Evolutionary conservation across 208 protist species (phyloP).

Genomic region (Vickermania ingenoplastis): DNA sequence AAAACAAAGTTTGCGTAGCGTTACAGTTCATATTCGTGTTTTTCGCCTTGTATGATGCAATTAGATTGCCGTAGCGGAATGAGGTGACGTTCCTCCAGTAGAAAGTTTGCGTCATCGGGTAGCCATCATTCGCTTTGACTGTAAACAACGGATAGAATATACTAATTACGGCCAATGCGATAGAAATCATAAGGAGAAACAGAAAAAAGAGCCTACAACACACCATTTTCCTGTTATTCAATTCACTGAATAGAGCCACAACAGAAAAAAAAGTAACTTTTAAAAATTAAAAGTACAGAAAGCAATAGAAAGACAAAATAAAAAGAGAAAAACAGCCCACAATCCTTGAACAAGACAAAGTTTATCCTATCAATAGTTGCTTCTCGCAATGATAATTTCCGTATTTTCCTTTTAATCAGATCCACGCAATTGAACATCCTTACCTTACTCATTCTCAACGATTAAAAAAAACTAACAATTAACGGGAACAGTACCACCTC

Average conservation of each 20-base stretch:
- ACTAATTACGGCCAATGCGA: slow-evolving; percentile 1
- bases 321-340: slow-evolving; percentile 13
- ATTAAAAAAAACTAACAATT: no score
- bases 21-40: neutral
- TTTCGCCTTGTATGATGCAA: neutral
- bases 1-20: neutral
- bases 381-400: no score
- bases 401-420: no score
- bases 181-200: slow-evolving; percentile 12
- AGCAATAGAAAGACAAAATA: slow-evolving; percentile 8
- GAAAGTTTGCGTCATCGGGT: neutral
- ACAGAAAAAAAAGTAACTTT: slow-evolving; percentile 3
- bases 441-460: no score
- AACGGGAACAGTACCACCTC: no score
- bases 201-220: slow-evolving; percentile 4
- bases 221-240: neutral
- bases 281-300: no score
- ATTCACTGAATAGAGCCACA: slow-evolving; percentile 8
- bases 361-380: no score
- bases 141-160: neutral
- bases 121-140: neutral
- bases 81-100: neutral
- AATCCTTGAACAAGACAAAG: no score
- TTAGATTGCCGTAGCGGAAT: neutral
- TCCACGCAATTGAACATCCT: no score